phyloP scores from a whole-genome alignment of 495 filamentous ascomycete genomes.

The Collariella sp. region DNA sequence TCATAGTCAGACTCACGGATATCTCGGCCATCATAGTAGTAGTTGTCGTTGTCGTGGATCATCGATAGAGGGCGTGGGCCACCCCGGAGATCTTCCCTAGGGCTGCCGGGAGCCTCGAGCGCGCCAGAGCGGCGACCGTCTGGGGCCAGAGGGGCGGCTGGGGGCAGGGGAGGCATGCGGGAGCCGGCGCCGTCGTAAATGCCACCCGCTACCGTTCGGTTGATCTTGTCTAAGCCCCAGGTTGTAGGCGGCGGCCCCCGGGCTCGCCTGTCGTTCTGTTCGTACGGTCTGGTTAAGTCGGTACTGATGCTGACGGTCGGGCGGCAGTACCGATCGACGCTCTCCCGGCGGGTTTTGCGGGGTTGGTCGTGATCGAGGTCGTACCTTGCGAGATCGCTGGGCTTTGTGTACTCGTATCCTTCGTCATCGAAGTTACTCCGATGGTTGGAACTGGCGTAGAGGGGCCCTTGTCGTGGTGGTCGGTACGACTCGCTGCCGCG shows the following conservation, averaged over 20 bases:
- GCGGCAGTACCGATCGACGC: constrained; percentile 51
- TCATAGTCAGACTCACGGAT: constrained; percentile 19
- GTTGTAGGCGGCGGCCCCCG: constrained; percentile 53
- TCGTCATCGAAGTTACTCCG: constrained; percentile 50
- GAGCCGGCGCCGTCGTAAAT: constrained; percentile 38
- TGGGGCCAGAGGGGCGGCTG: constrained; percentile 29
- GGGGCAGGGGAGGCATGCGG: constrained; percentile 35
- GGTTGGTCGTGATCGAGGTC: constrained; percentile 47
- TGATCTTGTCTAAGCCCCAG: constrained; percentile 54
- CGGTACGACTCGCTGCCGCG: constrained; percentile 30
- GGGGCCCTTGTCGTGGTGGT: constrained; percentile 25
- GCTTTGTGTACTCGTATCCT: constrained; percentile 65
- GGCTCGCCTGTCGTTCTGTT: constrained; percentile 30
- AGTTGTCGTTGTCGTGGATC: constrained; percentile 41
- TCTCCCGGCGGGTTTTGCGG: constrained; percentile 39
- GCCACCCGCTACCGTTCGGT: constrained; percentile 28
- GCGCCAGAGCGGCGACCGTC: constrained; percentile 24
- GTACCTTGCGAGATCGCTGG: constrained; percentile 58
- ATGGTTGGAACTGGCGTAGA: constrained; percentile 28
- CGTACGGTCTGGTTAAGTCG: constrained; percentile 41
- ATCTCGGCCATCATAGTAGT: constrained; percentile 36
- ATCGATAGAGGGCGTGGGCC: constrained; percentile 37
- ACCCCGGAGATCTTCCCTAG: constrained; percentile 25
- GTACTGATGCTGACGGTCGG: constrained; percentile 56
- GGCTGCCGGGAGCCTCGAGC: constrained; percentile 28